Evolutionary conservation across 257 asterid species (phyloP), one percentile per base, ranked within the genome.

Genomic region (Fraxinus pennsylvanica): DNA sequence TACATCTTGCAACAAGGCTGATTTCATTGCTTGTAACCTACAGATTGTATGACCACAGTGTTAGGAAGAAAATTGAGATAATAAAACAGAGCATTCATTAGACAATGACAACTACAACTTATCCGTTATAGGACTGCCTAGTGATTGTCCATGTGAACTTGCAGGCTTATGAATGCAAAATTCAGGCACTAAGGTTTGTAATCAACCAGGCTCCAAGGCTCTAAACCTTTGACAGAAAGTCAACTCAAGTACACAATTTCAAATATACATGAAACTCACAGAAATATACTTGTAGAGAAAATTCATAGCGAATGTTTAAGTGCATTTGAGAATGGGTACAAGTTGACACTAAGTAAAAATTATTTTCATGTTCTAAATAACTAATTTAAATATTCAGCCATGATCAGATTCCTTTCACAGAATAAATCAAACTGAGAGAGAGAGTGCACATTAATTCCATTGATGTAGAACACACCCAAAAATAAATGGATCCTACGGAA

Each of bases 21-120:
- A 94, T 89, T 81, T 96, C 99, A 71, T 82, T 79, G 89, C 97
- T 88, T 33, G 95, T 84, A 79, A 92, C 98, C 99, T 96, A 85
- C 74, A 81, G 25, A 79, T 72, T 43, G 74, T 21, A 79, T 17
- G 59, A 80, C 38, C 80, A 75, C 10, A 57, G 72, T 22, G 71
- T 74, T 71, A 52, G 69, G 65, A 73, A 72, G 76, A 15, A 83
- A 57, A 76, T 57, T 22, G 80, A 73, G 76, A 57, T 9, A 81
- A 36, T 33, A 75, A 75, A 76, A 74, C 35, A 43, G 4, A 12
- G 61, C 39, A 10, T 54, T 63, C 39, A 66, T 27, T 36, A 45
- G 50, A 33, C 77, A 71, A 43, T 39, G 14, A n/a, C 36, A 59
- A 39, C 39, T 67, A 61, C 32, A 75, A 61, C 27, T 17, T 36